Evolutionary conservation across 805 yeast genomes (phyloP), one percentile per base, ranked within the genome.

Genomic region (Ogataea polymorpha): DNA sequence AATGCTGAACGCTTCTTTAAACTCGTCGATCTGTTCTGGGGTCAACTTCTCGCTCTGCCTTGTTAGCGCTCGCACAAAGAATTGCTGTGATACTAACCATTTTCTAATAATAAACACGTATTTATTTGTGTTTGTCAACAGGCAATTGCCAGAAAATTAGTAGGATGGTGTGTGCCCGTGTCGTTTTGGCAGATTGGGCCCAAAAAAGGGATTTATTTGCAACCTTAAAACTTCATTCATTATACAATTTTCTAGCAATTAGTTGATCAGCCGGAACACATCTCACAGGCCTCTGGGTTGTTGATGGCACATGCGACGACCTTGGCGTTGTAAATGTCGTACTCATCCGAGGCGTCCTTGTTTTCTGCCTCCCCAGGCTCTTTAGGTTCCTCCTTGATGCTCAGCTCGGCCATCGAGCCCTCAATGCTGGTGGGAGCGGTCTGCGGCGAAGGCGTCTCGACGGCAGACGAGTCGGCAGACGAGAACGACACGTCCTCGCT

Each of bases 201-300:
- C 10, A 23, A 28, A 27, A 29, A 15, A 20, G 26, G 24, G 15
- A 11, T 6, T 11, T 18, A 30, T n/a, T 23, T 18, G 11, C 3
- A n/a, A 13, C 12, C 24, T 15, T 24, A 18, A 10, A 5, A 23
- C 10, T 27, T 38, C 24, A 31, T 33, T 39, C 37, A 33, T 37
- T 39, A 32, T 28, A 39, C 41, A 32, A 33, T 12, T 27, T 27
- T 7, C 11, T 18, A 39, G 37, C 37, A 39, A 39, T 28, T 24
- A 28, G 11, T 13, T 21, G 23, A 21, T 66, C 70, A 93, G 72
- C 98, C 98, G 45, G 98, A 91, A 74, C 99, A 93, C 98, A 93
- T 93, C 61, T 91, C 91, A 70, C 99, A 91, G 37, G 98, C 80
- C 70, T 87, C 98, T 45, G 97, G 97, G 71, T 93, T 91, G 65